A percentile compares a stretch with the other conserved stretches of the same genome.
These are phyloP conservation scores for Nepenthes gracilis DNA, from an alignment of 148 eudicot species.

Conservation along the genomic window DNA sequence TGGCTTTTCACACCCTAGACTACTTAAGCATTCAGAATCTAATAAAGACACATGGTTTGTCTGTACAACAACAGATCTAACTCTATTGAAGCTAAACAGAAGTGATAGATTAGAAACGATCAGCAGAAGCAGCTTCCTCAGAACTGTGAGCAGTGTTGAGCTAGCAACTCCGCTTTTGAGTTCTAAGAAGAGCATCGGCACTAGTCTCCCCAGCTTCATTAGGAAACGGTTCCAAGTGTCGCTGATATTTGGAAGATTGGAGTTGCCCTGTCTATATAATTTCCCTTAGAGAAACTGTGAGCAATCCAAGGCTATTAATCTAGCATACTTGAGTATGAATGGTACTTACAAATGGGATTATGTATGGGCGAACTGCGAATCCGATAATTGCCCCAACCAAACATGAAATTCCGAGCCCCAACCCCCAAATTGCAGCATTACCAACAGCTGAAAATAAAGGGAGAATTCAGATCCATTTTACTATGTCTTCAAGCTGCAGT, in stretches of 20 bases:
- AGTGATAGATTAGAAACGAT: slow-evolving; percentile 35
- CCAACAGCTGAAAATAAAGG: slow-evolving; percentile 20
- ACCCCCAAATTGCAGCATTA: slow-evolving; percentile 24
- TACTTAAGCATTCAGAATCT: slow-evolving; percentile 29
- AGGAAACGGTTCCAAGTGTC: slow-evolving; percentile 59
- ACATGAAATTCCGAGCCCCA: slow-evolving; percentile 32
- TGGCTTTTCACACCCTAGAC: slow-evolving; percentile 13
- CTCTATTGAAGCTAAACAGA: slow-evolving; percentile 22
- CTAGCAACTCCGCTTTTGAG: slow-evolving; percentile 71
- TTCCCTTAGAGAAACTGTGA: slow-evolving; percentile 22
- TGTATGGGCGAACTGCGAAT: slow-evolving; percentile 46
- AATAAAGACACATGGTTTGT: slow-evolving; percentile 28
- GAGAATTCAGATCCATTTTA: not conserved
- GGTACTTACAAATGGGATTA: slow-evolving; percentile 42
- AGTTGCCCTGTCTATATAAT: slow-evolving; percentile 57
- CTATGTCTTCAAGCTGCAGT: too few relatives aligned
- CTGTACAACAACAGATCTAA: slow-evolving; percentile 14
- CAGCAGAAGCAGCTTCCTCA: slow-evolving; percentile 18
- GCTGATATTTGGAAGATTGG: slow-evolving; percentile 21
- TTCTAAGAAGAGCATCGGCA: slow-evolving; percentile 49
- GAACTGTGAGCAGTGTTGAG: slow-evolving; percentile 11
- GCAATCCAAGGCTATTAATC: not conserved
- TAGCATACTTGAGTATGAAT: not conserved
- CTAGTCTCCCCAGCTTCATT: slow-evolving; percentile 55
- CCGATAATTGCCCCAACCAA: slow-evolving; percentile 40